Evolutionary conservation across 2,329 filamentous ascomycete species (phyloP).

Genomic region (Apiospora malaysiana): DNA sequence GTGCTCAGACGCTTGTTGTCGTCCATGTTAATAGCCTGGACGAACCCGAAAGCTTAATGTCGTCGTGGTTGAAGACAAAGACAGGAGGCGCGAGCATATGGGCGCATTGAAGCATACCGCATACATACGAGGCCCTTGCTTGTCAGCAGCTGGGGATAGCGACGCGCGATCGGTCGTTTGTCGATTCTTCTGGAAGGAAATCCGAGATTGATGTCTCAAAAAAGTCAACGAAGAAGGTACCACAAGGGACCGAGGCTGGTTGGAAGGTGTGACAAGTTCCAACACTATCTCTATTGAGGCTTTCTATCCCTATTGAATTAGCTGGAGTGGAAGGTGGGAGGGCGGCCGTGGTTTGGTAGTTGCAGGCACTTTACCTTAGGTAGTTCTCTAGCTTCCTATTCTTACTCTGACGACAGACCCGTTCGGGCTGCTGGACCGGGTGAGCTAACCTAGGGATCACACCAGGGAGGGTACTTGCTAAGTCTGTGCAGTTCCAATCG

Average conservation of each 20-base stretch:
- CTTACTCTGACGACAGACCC: slow-evolving; percentile 5
- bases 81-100: slow-evolving; percentile 15
- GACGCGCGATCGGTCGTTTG: neutral
- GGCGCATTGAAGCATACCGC: slow-evolving; percentile 14
- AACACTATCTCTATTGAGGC: neutral
- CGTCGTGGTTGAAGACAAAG: slow-evolving; percentile 4
- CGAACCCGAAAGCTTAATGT: slow-evolving; percentile 6
- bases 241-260: neutral
- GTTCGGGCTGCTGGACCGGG: neutral
- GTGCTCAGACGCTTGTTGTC: slow-evolving; percentile 18
- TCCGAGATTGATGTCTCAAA: slow-evolving; percentile 8
- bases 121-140: neutral
- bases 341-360: neutral
- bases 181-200: slow-evolving; percentile 1
- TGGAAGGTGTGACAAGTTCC: neutral
- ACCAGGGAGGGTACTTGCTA: neutral
- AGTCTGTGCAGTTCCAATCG: neutral
- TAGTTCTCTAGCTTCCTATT: neutral
- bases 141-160: neutral
- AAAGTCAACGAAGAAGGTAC: slow-evolving; percentile 2
- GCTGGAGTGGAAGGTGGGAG: slow-evolving; percentile 8
- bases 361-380: slow-evolving; percentile 1
- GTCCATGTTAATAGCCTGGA: slow-evolving; percentile 17
- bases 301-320: slow-evolving; percentile 17
- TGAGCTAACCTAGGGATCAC: neutral